A percentile compares a stretch with the other conserved stretches of the same genome.
phyloP scores from a whole-genome alignment of 2,329 filamentous ascomycete genomes.

The Diaporthe velutina region DNA sequence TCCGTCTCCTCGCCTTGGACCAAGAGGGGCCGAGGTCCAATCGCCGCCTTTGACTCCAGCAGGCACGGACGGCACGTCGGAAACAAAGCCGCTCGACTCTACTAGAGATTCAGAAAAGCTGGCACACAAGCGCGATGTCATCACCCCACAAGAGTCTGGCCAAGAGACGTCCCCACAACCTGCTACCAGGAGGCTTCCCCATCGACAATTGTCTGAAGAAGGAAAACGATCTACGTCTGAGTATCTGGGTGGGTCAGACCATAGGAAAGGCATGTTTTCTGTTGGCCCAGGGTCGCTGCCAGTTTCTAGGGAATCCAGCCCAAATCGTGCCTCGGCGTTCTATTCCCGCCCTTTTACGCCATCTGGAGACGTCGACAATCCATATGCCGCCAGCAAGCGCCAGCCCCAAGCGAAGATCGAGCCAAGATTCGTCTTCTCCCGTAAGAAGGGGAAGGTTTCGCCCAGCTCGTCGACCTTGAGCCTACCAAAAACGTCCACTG shows the following conservation, averaged over 20 bases:
- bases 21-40: slow-evolving; percentile 78
- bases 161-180: slow-evolving; percentile 62
- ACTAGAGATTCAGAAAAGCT: slow-evolving; percentile 38
- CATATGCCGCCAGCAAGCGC: slow-evolving; percentile 86
- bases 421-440: slow-evolving; percentile 85
- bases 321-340: slow-evolving; percentile 70
- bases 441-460: slow-evolving; percentile 76
- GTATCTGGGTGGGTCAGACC: slow-evolving; percentile 47
- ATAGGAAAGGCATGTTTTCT: slow-evolving; percentile 68
- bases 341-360: slow-evolving; percentile 84
- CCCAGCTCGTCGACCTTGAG: slow-evolving; percentile 65
- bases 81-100: slow-evolving; percentile 47
- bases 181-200: slow-evolving; percentile 54
- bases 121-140: slow-evolving; percentile 50
- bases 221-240: slow-evolving; percentile 41
- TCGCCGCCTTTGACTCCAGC: slow-evolving; percentile 92
- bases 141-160: slow-evolving; percentile 78
- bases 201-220: slow-evolving; percentile 56
- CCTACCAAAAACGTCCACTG: slow-evolving; percentile 59
- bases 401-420: slow-evolving; percentile 79
- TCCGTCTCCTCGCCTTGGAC: slow-evolving; percentile 76
- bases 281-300: slow-evolving; percentile 66
- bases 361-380: slow-evolving; percentile 83
- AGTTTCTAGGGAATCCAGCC: slow-evolving; percentile 72
- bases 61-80: slow-evolving; percentile 68